Conservation (phyloP, 2,329 filamentous ascomycete genomes). For the Seiridium unicorne region DNA sequence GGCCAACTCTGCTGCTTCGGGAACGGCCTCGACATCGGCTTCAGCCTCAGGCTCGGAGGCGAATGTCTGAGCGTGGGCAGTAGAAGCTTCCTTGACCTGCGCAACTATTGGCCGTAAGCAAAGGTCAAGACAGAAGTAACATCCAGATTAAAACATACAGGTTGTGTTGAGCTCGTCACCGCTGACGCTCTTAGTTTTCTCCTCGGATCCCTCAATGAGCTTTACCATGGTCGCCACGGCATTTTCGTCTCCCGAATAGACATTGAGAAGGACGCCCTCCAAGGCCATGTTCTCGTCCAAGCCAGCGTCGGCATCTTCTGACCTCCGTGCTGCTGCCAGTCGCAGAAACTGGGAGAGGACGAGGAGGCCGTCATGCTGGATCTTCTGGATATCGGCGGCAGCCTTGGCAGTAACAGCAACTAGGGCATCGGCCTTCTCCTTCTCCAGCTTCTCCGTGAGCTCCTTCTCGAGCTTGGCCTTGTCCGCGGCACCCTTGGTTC, state of each 20-base stretch:
- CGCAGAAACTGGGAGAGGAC: slow-evolving; percentile 77
- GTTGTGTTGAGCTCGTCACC: slow-evolving; percentile 66
- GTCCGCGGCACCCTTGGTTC: slow-evolving; percentile 55
- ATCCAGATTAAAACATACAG: slow-evolving; percentile 53
- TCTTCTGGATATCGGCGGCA: slow-evolving; percentile 50
- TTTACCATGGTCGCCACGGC: slow-evolving; percentile 76
- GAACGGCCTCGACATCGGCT: slow-evolving; percentile 33
- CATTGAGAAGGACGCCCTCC: slow-evolving; percentile 74
- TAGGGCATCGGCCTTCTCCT: slow-evolving; percentile 52
- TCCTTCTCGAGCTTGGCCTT: slow-evolving; percentile 61
- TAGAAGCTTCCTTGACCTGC: slow-evolving; percentile 55
- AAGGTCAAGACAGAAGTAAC: slow-evolving; percentile 8
- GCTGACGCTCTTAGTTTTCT: slow-evolving; percentile 63
- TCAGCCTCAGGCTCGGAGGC: slow-evolving; percentile 15
- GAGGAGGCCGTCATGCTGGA: slow-evolving; percentile 64
- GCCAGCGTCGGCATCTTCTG: slow-evolving; percentile 63
- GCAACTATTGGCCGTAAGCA: slow-evolving; percentile 41
- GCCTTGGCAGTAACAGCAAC: slow-evolving; percentile 56
- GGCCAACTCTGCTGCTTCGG: slow-evolving; percentile 30
- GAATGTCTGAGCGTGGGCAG: slow-evolving; percentile 45
- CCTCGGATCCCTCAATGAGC: slow-evolving; percentile 70
- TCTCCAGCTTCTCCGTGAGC: slow-evolving; percentile 48
- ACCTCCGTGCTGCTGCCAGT: slow-evolving; percentile 72
- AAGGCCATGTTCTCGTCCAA: slow-evolving; percentile 76
- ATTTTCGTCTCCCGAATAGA: slow-evolving; percentile 75